A percentile compares a stretch with the other conserved stretches of the same genome.
Conservation (phyloP, 306 rosid genomes). For the Vicia sativa region DNA sequence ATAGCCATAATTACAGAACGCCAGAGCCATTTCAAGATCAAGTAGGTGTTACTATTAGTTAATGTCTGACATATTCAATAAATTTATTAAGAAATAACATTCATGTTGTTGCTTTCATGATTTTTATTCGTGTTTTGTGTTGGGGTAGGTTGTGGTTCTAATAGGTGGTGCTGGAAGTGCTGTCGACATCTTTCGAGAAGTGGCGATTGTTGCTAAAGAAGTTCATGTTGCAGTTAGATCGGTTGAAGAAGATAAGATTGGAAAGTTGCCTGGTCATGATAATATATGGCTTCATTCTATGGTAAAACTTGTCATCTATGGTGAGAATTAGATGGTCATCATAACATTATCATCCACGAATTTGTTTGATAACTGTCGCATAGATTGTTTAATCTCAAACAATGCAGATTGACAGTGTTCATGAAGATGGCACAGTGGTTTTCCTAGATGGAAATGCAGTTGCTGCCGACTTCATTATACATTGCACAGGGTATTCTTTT, state of each 20-base stretch:
- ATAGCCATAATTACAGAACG: constrained; percentile 74
- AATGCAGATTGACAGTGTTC: constrained; percentile 64
- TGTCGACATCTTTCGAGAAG: constrained; percentile 70
- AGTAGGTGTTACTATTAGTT: constrained; percentile 59
- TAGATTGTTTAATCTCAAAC: constrained; percentile 15
- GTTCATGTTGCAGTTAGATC: constrained; percentile 74
- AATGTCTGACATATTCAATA: no score
- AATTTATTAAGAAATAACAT: neutral
- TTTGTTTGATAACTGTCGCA: neutral
- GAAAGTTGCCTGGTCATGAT: constrained; percentile 51
- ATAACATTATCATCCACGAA: no score
- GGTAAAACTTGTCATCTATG: constrained; percentile 56
- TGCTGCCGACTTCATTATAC: constrained; percentile 59
- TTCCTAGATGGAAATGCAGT: constrained; percentile 64
- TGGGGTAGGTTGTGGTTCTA: constrained; percentile 65
- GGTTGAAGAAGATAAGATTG: constrained; percentile 36
- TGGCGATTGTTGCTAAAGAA: constrained; percentile 73
- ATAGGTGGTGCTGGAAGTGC: constrained; percentile 75
- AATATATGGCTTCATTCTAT: constrained; percentile 82
- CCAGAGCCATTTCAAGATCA: constrained; percentile 61
- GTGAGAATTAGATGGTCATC: constrained; percentile 47
- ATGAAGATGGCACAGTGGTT: constrained; percentile 63
- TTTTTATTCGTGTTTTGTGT: neutral
- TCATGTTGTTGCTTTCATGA: neutral
- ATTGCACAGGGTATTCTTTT: constrained; percentile 77